These are phyloP conservation scores for Helotiales sp. DNA, from an alignment of 2,329 filamentous ascomycete species.

Conservation along the genomic window DNA sequence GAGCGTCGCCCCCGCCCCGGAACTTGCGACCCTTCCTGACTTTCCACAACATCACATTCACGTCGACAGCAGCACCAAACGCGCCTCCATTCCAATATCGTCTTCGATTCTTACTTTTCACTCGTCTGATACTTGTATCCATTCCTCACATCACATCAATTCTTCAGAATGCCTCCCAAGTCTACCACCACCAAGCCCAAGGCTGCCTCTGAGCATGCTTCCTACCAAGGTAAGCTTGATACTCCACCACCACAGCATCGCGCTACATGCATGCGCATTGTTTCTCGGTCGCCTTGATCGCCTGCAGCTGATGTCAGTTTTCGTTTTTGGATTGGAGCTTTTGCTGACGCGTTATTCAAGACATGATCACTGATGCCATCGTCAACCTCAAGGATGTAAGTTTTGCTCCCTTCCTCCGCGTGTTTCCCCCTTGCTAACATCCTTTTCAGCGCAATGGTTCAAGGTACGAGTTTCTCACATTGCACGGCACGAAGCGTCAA, in stretches of 20 bases:
- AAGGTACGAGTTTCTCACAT: slow-evolving; percentile 36
- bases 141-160: slow-evolving; percentile 26
- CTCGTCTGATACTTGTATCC: slow-evolving; percentile 19
- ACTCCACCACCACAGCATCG: slow-evolving; percentile 51
- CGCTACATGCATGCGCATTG: slow-evolving; percentile 45
- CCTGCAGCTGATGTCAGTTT: slow-evolving; percentile 53
- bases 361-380: slow-evolving; percentile 44
- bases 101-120: slow-evolving; percentile 6
- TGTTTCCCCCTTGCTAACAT: slow-evolving; percentile 24
- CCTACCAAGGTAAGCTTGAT: slow-evolving; percentile 65
- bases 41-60: slow-evolving; percentile 13
- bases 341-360: slow-evolving; percentile 37
- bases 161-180: slow-evolving; percentile 67
- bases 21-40: slow-evolving; percentile 25
- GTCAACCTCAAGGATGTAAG: slow-evolving; percentile 43
- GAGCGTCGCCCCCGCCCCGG: slow-evolving; percentile 18
- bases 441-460: slow-evolving; percentile 41
- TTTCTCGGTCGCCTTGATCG: slow-evolving; percentile 56
- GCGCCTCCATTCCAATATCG: slow-evolving; percentile 15
- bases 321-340: slow-evolving; percentile 19
- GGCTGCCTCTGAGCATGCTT: slow-evolving; percentile 60
- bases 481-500: slow-evolving; percentile 14
- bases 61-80: slow-evolving; percentile 2
- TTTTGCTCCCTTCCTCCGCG: slow-evolving; percentile 16
- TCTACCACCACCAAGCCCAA: slow-evolving; percentile 66